phyloP scores from a whole-genome alignment of 2,329 filamentous ascomycete genomes.

The Elsinoe batatas region DNA sequence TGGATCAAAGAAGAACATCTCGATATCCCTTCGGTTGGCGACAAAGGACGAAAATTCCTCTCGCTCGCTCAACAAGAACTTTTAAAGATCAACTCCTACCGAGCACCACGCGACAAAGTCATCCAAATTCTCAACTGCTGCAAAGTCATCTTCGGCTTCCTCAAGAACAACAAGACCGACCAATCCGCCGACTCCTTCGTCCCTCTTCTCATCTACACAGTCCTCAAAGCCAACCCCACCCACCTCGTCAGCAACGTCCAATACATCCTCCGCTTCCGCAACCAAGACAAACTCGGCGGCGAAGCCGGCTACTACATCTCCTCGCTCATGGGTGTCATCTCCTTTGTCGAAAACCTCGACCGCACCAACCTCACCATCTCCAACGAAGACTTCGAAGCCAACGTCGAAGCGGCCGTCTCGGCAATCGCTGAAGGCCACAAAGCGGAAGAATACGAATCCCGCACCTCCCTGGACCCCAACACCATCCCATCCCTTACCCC shows the following conservation, averaged over 20 bases:
- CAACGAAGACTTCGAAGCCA: conserved; percentile 88
- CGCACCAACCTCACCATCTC: conserved; percentile 85
- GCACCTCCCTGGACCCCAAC: conserved; percentile 15
- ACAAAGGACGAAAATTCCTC: conserved; percentile 81
- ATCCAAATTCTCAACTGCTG: conserved; percentile 98
- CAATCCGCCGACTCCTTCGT: conserved; percentile 95
- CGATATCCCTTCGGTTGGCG: conserved; percentile 75
- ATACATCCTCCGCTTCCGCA: conserved; percentile 92
- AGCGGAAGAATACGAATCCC: conserved; percentile 39
- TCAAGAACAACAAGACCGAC: conserved; percentile 87
- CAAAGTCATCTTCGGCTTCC: conserved; percentile 94
- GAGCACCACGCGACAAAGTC: conserved; percentile 95
- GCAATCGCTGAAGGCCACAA: conserved; percentile 88
- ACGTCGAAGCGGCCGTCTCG: conserved; percentile 93
- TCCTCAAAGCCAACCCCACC: conserved; percentile 87
- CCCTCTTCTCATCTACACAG: conserved; percentile 88
- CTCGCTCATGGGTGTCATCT: conserved; percentile 86
- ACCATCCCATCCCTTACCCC: conserved; percentile 18
- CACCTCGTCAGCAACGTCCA: conserved; percentile 96
- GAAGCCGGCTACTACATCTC: conserved; percentile 98
- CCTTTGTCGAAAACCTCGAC: conserved; percentile 95
- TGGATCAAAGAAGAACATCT: conserved; percentile 92
- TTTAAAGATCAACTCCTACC: conserved; percentile 90
- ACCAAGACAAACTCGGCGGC: conserved; percentile 94
- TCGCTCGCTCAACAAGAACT: conserved; percentile 87